These are phyloP conservation scores for Colletotrichum salicis DNA, from an alignment of 2,329 filamentous ascomycete species.

Conservation along the genomic window DNA sequence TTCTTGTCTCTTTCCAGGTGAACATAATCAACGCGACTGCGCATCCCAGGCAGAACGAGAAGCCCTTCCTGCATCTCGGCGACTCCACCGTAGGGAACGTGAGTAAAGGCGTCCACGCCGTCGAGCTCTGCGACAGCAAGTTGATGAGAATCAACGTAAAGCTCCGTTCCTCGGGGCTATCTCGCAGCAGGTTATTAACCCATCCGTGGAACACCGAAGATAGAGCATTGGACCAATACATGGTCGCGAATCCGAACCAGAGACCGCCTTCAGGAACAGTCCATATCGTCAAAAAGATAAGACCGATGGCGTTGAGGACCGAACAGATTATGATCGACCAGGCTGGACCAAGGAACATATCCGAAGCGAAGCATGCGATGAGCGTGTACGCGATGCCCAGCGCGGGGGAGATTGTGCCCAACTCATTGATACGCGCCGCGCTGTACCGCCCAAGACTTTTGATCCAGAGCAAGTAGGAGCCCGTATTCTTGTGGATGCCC, in stretches of 20 bases:
- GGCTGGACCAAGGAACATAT: conserved; percentile 22
- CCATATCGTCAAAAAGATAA: conserved; percentile 61
- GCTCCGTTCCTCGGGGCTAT: conserved; percentile 21
- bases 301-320: conserved; percentile 9
- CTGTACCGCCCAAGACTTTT: conserved; percentile 55
- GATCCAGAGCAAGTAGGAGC: conserved; percentile 51
- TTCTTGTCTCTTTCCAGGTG: conserved; percentile 18
- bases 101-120: conserved; percentile 64
- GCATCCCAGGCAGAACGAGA: conserved; percentile 47
- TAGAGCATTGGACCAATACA: conserved; percentile 21
- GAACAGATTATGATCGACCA: conserved; percentile 45
- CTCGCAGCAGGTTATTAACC: conserved; percentile 12
- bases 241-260: conserved; percentile 63
- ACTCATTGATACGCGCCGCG: conserved; percentile 61
- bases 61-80: conserved; percentile 55
- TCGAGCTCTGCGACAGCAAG: conserved; percentile 63
- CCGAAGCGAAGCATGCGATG: conserved; percentile 6
- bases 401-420: conserved; percentile 39
- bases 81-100: conserved; percentile 58
- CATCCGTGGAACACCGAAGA: conserved; percentile 24
- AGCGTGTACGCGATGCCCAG: conserved; percentile 16
- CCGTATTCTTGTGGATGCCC: conserved; percentile 50
- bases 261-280: conserved; percentile 63
- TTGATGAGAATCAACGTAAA: conserved; percentile 20
- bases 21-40: conserved; percentile 18